Evolutionary conservation across 495 filamentous ascomycete species (phyloP).

Genomic region (Penicillium cinerascens): DNA sequence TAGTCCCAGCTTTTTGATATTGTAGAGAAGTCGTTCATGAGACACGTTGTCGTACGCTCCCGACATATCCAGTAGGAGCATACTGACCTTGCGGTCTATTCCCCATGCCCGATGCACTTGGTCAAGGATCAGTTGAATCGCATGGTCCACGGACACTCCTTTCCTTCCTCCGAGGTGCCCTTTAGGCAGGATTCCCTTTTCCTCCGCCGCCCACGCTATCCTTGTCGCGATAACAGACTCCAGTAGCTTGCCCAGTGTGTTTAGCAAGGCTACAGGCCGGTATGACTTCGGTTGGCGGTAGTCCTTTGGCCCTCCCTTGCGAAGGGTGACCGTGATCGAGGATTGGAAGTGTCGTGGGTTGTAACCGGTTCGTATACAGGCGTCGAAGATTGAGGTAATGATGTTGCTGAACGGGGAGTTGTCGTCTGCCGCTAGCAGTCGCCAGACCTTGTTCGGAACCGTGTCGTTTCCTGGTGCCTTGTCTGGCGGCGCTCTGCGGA

Average conservation of each 20-base stretch:
- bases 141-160: constrained; percentile 17
- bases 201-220: constrained; percentile 10
- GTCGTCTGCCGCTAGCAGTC: not conserved
- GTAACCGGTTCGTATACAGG: constrained; percentile 17
- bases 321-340: constrained; percentile 16
- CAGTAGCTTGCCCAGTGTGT: constrained; percentile 25
- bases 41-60: constrained; percentile 33
- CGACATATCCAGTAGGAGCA: constrained; percentile 20
- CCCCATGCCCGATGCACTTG: constrained; percentile 20
- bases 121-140: constrained; percentile 18
- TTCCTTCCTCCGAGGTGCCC: constrained; percentile 12
- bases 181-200: constrained; percentile 9
- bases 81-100: not conserved
- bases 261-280: constrained; percentile 24
- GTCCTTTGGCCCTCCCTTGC: constrained; percentile 19
- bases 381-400: constrained; percentile 22
- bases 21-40: constrained; percentile 18
- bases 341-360: constrained; percentile 16
- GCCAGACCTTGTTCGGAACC: constrained; percentile 21
- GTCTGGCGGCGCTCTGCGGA: constrained; percentile 11
- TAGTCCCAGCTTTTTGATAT: constrained; percentile 9
- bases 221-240: constrained; percentile 16
- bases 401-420: not conserved
- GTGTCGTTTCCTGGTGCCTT: constrained; percentile 26
- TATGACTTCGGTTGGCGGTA: constrained; percentile 19